A percentile compares a stretch with the other conserved stretches of the same genome.
phyloP scores from a whole-genome alignment of 148 eudicot species.

The Drosera capensis region DNA sequence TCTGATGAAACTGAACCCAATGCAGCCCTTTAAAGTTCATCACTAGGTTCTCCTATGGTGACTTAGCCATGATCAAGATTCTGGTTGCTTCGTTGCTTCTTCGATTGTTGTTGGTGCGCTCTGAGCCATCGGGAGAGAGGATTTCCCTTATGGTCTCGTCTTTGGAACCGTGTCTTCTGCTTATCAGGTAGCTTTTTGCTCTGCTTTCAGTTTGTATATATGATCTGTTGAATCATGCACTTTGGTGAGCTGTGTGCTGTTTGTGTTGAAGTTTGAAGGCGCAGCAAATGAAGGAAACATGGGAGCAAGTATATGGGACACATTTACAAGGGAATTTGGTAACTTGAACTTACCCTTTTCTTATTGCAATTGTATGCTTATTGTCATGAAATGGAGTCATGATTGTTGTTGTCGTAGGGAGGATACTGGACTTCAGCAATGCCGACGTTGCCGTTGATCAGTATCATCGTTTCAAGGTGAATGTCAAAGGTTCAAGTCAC shows the following conservation, averaged over 20 bases:
- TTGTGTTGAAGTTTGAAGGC: constrained; percentile 65
- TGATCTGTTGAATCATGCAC: background rate
- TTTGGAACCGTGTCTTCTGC: constrained; percentile 98
- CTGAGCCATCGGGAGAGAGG: constrained; percentile 31
- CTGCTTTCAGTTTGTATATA: background rate
- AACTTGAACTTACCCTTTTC: background rate
- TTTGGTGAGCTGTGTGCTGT: background rate
- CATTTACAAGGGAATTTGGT: constrained; percentile 54
- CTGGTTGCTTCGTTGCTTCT: too few species aligned
- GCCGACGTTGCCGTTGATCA: constrained; percentile 81
- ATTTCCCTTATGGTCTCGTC: constrained; percentile 64
- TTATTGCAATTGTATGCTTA: background rate
- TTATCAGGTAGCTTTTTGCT: constrained; percentile 36
- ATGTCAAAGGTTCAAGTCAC: background rate
- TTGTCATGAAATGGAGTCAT: background rate
- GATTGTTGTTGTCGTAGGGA: constrained; percentile 22
- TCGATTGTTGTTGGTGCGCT: constrained; percentile 3
- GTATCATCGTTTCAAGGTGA: constrained; percentile 85
- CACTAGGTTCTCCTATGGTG: too few species aligned
- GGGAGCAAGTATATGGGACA: constrained; percentile 88
- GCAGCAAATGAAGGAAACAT: constrained; percentile 87
- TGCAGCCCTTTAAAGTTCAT: too few species aligned
- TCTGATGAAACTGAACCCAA: too few species aligned
- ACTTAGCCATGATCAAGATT: too few species aligned
- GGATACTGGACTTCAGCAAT: constrained; percentile 82